Evolutionary conservation across 2,329 filamentous ascomycete species (phyloP).

Genomic region (Cercospora zeae-maydis): DNA sequence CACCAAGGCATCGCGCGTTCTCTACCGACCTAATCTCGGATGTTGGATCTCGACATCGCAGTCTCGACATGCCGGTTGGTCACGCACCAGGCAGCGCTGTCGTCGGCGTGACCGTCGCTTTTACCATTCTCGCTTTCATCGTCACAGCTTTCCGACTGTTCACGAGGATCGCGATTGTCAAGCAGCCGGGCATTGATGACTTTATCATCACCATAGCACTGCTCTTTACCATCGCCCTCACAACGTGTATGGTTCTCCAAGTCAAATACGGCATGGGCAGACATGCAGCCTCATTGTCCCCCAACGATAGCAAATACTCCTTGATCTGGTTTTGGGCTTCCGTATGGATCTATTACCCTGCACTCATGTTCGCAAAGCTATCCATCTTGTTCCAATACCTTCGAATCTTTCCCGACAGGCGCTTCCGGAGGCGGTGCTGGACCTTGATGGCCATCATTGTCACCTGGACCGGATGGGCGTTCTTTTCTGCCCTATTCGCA

Average conservation of each 20-base stretch:
- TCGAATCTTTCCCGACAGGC: slow-evolving; percentile 33
- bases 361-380: slow-evolving; percentile 33
- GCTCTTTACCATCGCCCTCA: slow-evolving; percentile 21
- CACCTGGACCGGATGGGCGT: slow-evolving; percentile 31
- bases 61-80: slow-evolving; percentile 17
- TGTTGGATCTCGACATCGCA: neutral
- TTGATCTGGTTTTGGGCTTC: slow-evolving; percentile 30
- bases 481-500: slow-evolving; percentile 32
- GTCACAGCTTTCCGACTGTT: slow-evolving; percentile 23
- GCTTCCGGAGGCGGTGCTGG: slow-evolving; percentile 29
- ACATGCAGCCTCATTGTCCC: slow-evolving; percentile 21
- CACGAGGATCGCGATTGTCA: slow-evolving; percentile 26
- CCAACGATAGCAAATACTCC: slow-evolving; percentile 19
- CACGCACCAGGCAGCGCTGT: slow-evolving; percentile 30
- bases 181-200: slow-evolving; percentile 29
- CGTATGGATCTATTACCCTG: slow-evolving; percentile 29
- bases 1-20: neutral
- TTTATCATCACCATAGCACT: slow-evolving; percentile 22
- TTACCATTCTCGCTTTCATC: slow-evolving; percentile 26
- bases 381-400: slow-evolving; percentile 38
- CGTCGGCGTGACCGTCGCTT: slow-evolving; percentile 27
- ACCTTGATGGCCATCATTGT: slow-evolving; percentile 30
- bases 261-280: slow-evolving; percentile 32
- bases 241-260: slow-evolving; percentile 25
- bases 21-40: neutral